Evolutionary conservation across 2,329 filamentous ascomycete species (phyloP).

Genomic region (Fusarium abutilonis): DNA sequence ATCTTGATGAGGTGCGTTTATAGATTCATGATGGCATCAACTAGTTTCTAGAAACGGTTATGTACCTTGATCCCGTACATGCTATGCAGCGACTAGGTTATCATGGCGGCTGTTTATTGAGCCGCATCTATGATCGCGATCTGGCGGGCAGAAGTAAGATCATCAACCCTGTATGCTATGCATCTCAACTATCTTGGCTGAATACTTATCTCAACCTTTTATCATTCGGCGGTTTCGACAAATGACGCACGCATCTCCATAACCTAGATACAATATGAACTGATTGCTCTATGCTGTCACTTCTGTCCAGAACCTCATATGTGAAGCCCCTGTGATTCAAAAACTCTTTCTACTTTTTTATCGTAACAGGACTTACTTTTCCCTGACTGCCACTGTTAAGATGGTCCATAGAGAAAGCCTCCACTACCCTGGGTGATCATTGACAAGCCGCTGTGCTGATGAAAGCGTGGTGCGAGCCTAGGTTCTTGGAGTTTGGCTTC

Average conservation of each 20-base stretch:
- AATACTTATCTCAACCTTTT: no score
- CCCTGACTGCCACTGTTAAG: background rate
- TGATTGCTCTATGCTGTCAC: no score
- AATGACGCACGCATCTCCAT: no score
- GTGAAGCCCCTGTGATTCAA: conserved; percentile 11
- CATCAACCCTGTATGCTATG: no score
- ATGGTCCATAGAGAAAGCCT: background rate
- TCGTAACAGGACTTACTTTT: background rate
- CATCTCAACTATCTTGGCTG: no score
- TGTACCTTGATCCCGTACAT: conserved; percentile 7
- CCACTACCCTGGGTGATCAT: background rate
- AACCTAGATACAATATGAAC: no score
- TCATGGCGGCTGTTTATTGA: background rate
- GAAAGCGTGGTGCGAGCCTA: background rate
- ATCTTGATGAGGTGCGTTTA: background rate
- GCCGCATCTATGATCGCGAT: background rate
- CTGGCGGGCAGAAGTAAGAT: no score
- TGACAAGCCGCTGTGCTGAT: background rate
- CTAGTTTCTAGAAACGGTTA: background rate
- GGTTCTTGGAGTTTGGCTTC: background rate
- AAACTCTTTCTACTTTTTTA: background rate
- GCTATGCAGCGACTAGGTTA: background rate
- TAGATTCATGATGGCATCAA: background rate
- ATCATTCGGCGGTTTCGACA: no score
- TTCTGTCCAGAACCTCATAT: conserved; percentile 8